phyloP scores from a whole-genome alignment of 2,329 filamentous ascomycete species.

The Trichoderma atroviride region DNA sequence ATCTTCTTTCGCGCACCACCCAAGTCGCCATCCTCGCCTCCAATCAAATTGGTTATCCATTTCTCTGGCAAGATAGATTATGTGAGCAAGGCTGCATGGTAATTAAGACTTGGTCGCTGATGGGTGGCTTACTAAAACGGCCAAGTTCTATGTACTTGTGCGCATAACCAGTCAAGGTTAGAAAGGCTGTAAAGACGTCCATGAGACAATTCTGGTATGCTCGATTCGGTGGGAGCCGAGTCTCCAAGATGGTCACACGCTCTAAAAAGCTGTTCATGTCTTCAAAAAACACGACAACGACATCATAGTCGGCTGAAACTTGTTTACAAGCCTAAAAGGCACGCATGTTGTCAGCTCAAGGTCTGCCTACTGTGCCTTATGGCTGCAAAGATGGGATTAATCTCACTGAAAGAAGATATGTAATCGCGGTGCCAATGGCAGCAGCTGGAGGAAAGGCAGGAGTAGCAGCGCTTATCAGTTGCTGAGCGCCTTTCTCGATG shows the following conservation, averaged over 20 bases:
- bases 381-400: neutral
- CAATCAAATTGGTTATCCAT: slow-evolving; percentile 37
- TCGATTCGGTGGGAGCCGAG: slow-evolving; percentile 35
- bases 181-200: slow-evolving; percentile 42
- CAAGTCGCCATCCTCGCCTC: slow-evolving; percentile 39
- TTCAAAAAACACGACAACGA: slow-evolving; percentile 44
- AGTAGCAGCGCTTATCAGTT: slow-evolving; percentile 37
- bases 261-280: slow-evolving; percentile 43
- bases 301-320: slow-evolving; percentile 44
- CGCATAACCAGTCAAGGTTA: slow-evolving; percentile 40
- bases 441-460: slow-evolving; percentile 40
- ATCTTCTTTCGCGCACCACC: slow-evolving; percentile 36
- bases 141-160: slow-evolving; percentile 41
- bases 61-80: slow-evolving; percentile 32
- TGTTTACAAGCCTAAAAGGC: slow-evolving; percentile 32
- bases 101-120: neutral
- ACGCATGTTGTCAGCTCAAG: neutral
- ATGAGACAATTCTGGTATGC: slow-evolving; percentile 41
- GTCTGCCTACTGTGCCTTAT: accelerated
- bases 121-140: slow-evolving; percentile 35
- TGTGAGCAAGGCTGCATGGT: neutral
- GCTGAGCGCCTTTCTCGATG: slow-evolving; percentile 36
- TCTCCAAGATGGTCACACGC: slow-evolving; percentile 40
- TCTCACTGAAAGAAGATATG: slow-evolving; percentile 37
- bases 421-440: slow-evolving; percentile 41